Conservation (phyloP, 2,329 filamentous ascomycete genomes). For the Macrophomina phaseolina region DNA sequence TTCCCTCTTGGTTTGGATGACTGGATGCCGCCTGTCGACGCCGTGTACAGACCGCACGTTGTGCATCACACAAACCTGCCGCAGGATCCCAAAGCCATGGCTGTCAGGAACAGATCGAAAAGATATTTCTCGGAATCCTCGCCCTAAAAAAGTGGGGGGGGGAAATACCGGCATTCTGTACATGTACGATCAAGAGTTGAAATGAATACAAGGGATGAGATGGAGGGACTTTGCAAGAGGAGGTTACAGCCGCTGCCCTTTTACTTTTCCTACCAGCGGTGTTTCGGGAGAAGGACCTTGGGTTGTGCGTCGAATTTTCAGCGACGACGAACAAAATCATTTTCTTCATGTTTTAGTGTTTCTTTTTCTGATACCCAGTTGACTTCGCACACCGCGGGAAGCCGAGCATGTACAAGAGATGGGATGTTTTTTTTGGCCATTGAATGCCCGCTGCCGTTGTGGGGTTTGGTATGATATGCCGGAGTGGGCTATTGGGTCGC, state of each 20-base stretch:
- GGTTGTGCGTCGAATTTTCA: not conserved
- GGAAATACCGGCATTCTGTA: not conserved
- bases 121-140: conserved; percentile 56
- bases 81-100: conserved; percentile 53
- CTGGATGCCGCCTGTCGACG: conserved; percentile 90
- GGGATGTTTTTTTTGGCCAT: too few species aligned
- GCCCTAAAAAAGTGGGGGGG: conserved; percentile 14
- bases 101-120: conserved; percentile 52
- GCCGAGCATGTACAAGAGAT: not conserved
- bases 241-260: not conserved
- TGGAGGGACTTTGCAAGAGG: not conserved
- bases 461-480: too few species aligned
- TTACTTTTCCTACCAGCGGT: not conserved
- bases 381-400: conserved; percentile 9
- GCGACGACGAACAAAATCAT: conserved; percentile 1
- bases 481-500: too few species aligned
- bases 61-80: conserved; percentile 74
- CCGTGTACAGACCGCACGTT: conserved; percentile 88
- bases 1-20: conserved; percentile 91
- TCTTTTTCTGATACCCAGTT: conserved; percentile 23
- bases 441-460: too few species aligned
- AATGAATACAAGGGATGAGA: not conserved
- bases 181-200: conserved; percentile 2
- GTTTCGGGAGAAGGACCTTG: not conserved
- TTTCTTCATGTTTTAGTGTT: not conserved